Conservation (phyloP, 1,284 basidiomycete genomes). For the Leccinum solheimii region DNA sequence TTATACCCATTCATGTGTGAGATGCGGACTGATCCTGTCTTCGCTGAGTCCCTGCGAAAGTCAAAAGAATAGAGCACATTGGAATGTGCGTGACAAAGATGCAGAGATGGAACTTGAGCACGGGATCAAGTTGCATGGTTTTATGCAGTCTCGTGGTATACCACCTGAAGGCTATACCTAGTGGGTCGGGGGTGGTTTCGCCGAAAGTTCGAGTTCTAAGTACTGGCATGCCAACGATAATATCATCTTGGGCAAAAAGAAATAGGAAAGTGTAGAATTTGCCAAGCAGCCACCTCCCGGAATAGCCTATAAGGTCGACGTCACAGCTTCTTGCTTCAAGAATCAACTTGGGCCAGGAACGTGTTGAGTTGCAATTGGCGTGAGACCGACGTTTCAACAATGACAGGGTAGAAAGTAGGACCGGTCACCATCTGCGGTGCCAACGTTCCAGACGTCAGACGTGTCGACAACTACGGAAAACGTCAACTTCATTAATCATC, state of each 20-base stretch:
- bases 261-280: too few species aligned
- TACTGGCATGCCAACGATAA: background rate
- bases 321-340: background rate
- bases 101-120: background rate
- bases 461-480: background rate
- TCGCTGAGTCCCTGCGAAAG: background rate
- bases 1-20: slow-evolving; percentile 1
- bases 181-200: too few species aligned
- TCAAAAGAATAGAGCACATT: background rate
- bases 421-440: background rate
- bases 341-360: background rate
- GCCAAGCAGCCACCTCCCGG: background rate
- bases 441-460: background rate
- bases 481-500: background rate
- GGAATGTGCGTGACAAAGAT: background rate
- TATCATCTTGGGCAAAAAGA: background rate
- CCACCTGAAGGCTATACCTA: background rate
- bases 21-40: background rate
- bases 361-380: background rate
- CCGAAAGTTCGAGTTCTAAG: background rate
- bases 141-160: background rate
- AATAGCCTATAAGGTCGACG: background rate
- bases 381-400: background rate
- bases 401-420: background rate
- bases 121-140: background rate